These are phyloP conservation scores for Saraca asoca DNA, from an alignment of 331 rosid genomes.

Conservation along the genomic window DNA sequence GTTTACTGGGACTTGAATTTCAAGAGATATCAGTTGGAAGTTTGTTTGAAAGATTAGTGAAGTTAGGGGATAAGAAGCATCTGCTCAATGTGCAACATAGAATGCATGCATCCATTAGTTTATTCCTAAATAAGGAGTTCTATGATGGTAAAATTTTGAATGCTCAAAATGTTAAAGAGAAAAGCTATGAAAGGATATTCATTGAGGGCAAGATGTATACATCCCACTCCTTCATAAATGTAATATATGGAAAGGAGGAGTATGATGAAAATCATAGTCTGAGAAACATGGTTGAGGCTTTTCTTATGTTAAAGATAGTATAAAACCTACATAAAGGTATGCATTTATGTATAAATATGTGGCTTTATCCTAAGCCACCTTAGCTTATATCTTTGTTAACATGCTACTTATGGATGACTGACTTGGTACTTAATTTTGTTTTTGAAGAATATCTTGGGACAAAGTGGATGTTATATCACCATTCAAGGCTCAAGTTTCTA, in stretches of 20 bases:
- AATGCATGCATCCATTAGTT: conserved; percentile 52
- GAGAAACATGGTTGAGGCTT: conserved; percentile 44
- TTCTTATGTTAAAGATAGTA: conserved; percentile 34
- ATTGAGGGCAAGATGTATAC: conserved; percentile 35
- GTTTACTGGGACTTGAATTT: conserved; percentile 91
- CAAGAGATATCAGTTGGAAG: conserved; percentile 85
- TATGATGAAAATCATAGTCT: conserved; percentile 24
- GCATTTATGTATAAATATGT: too few relatives aligned
- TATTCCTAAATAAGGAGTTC: conserved; percentile 40
- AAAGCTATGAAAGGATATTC: conserved; percentile 26
- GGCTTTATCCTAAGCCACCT: too few relatives aligned
- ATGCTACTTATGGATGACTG: background rate
- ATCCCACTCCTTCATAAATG: conserved; percentile 43
- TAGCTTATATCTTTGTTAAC: background rate
- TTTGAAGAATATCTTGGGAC: conserved; percentile 17
- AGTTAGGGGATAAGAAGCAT: conserved; percentile 5
- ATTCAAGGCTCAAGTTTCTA: conserved; percentile 46
- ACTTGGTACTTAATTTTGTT: background rate
- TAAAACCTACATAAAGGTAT: conserved; percentile 35
- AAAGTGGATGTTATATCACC: conserved; percentile 51
- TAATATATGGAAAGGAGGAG: conserved; percentile 42
- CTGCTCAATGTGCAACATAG: conserved; percentile 42
- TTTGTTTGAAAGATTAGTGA: conserved; percentile 21
- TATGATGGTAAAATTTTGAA: conserved; percentile 29
- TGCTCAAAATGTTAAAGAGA: conserved; percentile 35